Conservation (phyloP, 2,329 filamentous ascomycete species). For the Sarocladiaceae sp. region DNA sequence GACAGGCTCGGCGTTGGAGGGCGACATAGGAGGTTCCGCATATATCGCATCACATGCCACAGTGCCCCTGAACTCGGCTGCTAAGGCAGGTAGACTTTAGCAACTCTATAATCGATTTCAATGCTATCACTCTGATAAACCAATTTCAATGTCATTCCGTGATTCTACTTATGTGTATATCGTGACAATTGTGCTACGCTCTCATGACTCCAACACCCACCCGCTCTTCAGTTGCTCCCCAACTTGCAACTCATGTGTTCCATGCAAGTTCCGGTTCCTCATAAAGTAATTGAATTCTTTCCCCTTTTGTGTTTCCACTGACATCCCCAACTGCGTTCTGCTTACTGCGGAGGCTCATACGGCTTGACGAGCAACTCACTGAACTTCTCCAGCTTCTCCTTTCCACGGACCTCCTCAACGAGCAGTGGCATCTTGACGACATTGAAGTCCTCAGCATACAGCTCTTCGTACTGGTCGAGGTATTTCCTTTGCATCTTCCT, state of each 20-base stretch:
- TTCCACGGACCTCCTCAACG: slow-evolving; percentile 92
- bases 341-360: slow-evolving; percentile 60
- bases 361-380: slow-evolving; percentile 79
- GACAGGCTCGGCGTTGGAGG: too few species aligned
- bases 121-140: not conserved
- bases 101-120: too few species aligned
- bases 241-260: slow-evolving; percentile 7
- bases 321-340: not conserved
- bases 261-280: too few species aligned
- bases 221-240: slow-evolving; percentile 14
- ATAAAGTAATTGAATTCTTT: too few species aligned
- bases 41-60: too few species aligned
- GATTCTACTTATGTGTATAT: not conserved
- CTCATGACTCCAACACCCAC: slow-evolving; percentile 1
- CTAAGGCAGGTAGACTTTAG: too few species aligned
- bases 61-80: too few species aligned
- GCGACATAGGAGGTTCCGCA: too few species aligned
- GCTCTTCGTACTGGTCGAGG: slow-evolving; percentile 94
- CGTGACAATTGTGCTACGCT: slow-evolving; percentile 1
- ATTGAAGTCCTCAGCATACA: slow-evolving; percentile 95
- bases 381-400: slow-evolving; percentile 89
- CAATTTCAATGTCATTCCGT: not conserved
- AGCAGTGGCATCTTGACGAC: slow-evolving; percentile 97
- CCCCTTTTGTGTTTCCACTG: not conserved
- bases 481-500: slow-evolving; percentile 99